These are phyloP conservation scores for Mucor plumbeus DNA, from an alignment of 371 early-diverging fungal species.

Conservation along the genomic window DNA sequence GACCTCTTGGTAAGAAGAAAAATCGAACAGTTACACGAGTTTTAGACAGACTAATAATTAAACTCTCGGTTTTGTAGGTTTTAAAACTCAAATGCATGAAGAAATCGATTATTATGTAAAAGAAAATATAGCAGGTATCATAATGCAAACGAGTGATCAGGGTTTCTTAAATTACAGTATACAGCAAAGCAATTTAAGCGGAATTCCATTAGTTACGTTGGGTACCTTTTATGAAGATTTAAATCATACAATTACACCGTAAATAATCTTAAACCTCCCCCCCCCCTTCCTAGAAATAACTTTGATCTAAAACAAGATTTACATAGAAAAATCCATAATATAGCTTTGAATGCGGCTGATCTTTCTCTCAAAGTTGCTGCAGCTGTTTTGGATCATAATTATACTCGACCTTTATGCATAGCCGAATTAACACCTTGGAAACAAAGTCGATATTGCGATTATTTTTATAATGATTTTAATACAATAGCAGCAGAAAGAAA, in stretches of 20 bases:
- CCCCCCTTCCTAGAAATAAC: too few species aligned
- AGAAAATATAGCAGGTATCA: slow-evolving; percentile 16
- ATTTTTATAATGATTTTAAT: slow-evolving; percentile 19
- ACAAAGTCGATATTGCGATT: slow-evolving; percentile 24
- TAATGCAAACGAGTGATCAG: slow-evolving; percentile 29
- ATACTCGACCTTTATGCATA: slow-evolving; percentile 27
- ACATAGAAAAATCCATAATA: slow-evolving; percentile 6
- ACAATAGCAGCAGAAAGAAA: not conserved
- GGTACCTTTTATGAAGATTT: slow-evolving; percentile 22
- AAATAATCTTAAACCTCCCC: not conserved
- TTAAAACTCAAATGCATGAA: not conserved
- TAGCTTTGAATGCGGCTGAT: not conserved
- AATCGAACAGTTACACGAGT: not conserved
- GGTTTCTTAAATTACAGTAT: slow-evolving; percentile 15
- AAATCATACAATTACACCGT: not conserved
- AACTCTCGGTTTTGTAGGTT: not conserved
- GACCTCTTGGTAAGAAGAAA: slow-evolving; percentile 2
- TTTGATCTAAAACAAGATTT: not conserved
- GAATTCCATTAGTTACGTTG: slow-evolving; percentile 18
- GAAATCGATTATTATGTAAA: slow-evolving; percentile 11
- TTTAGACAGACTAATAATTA: not conserved
- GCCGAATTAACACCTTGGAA: slow-evolving; percentile 20
- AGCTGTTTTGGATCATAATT: slow-evolving; percentile 16
- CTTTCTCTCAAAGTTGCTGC: slow-evolving; percentile 17
- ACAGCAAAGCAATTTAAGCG: not conserved